These are phyloP conservation scores for Ophiostoma piceae DNA, from an alignment of 2,329 filamentous ascomycete species.

Conservation along the genomic window DNA sequence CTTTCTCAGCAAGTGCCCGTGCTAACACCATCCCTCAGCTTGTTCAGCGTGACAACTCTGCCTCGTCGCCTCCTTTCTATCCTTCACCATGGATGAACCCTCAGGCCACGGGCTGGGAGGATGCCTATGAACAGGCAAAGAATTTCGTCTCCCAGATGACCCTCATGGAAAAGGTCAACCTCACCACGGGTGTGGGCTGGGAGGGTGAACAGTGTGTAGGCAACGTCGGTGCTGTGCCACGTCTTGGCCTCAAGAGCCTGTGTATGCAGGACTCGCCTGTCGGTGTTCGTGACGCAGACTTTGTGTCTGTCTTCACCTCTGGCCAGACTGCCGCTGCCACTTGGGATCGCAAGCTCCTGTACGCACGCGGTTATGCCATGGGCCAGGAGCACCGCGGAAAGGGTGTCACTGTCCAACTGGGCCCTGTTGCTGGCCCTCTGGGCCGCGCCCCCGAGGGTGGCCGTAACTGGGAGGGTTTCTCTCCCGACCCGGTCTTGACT, in stretches of 20 bases:
- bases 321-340: constrained; percentile 78
- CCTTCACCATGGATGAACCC: constrained; percentile 84
- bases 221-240: constrained; percentile 64
- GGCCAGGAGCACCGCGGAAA: constrained; percentile 66
- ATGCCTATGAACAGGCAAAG: constrained; percentile 69
- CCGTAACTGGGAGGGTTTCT: constrained; percentile 66
- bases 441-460: constrained; percentile 64
- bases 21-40: constrained; percentile 27
- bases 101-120: constrained; percentile 64
- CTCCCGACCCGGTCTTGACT: constrained; percentile 69
- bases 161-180: constrained; percentile 83
- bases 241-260: constrained; percentile 64
- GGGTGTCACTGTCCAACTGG: constrained; percentile 68
- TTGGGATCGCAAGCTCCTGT: constrained; percentile 69
- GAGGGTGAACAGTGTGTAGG: constrained; percentile 69
- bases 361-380: constrained; percentile 65
- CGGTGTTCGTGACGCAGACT: constrained; percentile 72
- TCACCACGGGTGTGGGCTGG: constrained; percentile 84
- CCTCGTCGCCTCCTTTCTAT: constrained; percentile 59
- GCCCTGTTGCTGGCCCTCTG: constrained; percentile 67
- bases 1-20: constrained; percentile 16
- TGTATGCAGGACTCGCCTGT: constrained; percentile 84
- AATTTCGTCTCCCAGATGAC: constrained; percentile 79
- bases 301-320: constrained; percentile 73
- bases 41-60: constrained; percentile 24